Evolutionary conservation across 345 rosid species (phyloP), one percentile per base, ranked within the genome.

Genomic region (Boechera retrofracta): DNA sequence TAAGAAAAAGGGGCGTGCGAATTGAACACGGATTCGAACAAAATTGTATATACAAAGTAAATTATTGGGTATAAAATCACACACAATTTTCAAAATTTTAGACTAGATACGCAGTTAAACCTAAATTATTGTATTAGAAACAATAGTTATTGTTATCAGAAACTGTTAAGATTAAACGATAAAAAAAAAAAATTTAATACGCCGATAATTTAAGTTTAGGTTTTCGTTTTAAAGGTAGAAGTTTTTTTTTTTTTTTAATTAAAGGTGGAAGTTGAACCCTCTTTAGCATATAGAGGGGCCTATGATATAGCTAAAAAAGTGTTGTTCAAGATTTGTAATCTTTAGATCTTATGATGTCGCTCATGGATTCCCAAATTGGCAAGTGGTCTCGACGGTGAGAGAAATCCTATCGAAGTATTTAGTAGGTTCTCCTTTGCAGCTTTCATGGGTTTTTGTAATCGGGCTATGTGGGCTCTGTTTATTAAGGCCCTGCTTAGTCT

Each of bases 381-480:
- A 55, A 12, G 16, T 35, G 36, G 16, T 12, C 10, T 55, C 47
- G 31, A 38, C 39, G 9, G 41, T 31, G 2, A 61, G 32, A 38
- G 48, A 39, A 38, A 60, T 36, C 15, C 15, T 7, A 18, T 38
- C 31, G n/a, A 13, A 38, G 45, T 9, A 33, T 33, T 4, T 29
- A 56, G 38, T 11, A 6, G 2, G 44, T 35, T 59, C 29, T 10
- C 44, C 2, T 18, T 36, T 38, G 5, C 2, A 11, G 49, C 12
- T 59, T 8, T 58, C 41, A 21, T 16, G 47, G 29, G n/a, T 18
- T 38, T 61, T 21, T 10, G 48, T 11, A 5, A 21, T 21, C 24
- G 49, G 66, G 49, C 66, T 39, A 15, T 61, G 15, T 60, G 47
- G n/a, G 9, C 66, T 60, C n/a, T 11, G 2, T 39, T 62, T 62